Percentiles rank a stretch among this genome's conserved stretches.
Evolutionary conservation across 176 grass and related monocot genomes (phyloP).

Genomic region (Puccinellia tenuiflora): DNA sequence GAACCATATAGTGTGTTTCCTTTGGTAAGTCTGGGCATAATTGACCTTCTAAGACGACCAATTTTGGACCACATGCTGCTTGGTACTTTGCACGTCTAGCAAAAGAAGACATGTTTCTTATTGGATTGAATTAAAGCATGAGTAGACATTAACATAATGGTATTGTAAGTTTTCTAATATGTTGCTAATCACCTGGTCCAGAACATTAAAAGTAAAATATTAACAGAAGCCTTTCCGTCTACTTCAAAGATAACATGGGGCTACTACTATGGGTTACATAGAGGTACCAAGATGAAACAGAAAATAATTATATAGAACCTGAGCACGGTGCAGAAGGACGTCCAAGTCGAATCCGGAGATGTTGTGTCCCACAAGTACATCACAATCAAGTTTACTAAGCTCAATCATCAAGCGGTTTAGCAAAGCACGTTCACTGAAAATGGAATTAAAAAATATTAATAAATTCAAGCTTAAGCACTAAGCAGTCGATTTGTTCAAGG

Average conservation of each 20-base stretch:
- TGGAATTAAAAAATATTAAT: conserved; percentile 17
- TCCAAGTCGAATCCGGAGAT: conserved; percentile 98
- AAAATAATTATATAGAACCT: conserved; percentile 45
- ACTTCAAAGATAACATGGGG: conserved; percentile 18
- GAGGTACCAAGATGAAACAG: not conserved
- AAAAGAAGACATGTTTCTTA: conserved; percentile 17
- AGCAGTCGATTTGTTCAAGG: not conserved
- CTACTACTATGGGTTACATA: not conserved
- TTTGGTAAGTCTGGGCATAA: conserved; percentile 91
- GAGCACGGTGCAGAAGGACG: conserved; percentile 87
- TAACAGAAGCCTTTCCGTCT: not conserved
- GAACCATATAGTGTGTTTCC: conserved; percentile 86
- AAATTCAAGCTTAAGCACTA: not conserved
- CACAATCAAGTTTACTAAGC: conserved; percentile 88
- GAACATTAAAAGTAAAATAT: conserved; percentile 8
- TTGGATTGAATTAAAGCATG: not conserved
- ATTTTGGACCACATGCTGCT: conserved; percentile 96
- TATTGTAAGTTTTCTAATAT: not conserved
- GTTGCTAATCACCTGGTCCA: not conserved
- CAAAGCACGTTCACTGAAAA: conserved; percentile 88
- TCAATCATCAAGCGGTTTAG: conserved; percentile 95
- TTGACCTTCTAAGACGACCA: conserved; percentile 78
- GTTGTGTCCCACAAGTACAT: conserved; percentile 95
- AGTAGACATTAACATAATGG: not conserved
- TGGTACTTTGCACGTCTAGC: conserved; percentile 71